Conservation (phyloP, 768 basidiomycete species). For the Suillus discolor region DNA sequence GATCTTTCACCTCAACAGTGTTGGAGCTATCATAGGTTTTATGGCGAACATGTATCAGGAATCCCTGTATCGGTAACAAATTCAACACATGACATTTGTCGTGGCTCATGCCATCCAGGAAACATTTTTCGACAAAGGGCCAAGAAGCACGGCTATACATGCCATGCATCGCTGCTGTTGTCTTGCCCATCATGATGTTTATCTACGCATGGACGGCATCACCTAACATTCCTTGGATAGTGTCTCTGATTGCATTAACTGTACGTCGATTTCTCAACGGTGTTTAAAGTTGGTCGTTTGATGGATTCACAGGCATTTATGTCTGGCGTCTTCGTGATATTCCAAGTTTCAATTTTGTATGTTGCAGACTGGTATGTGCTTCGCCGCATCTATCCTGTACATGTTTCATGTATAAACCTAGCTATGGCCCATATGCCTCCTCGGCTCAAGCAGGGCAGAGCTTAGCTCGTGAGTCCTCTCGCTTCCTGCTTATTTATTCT, state of each 20-base stretch:
- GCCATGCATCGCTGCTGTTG: conserved; percentile 53
- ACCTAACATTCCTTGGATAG: conserved; percentile 61
- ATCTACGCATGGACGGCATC: conserved; percentile 73
- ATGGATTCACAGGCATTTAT: conserved; percentile 39
- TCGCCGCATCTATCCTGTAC: background rate
- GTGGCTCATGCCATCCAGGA: conserved; percentile 30
- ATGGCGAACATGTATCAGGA: conserved; percentile 49
- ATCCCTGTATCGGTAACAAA: conserved; percentile 46
- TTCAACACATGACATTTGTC: background rate
- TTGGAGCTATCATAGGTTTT: conserved; percentile 53
- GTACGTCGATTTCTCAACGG: conserved; percentile 13
- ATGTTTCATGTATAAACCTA: conserved; percentile 14
- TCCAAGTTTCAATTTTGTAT: conserved; percentile 48
- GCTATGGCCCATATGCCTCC: conserved; percentile 50
- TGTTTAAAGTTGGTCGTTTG: no score
- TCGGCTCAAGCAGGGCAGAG: conserved; percentile 57
- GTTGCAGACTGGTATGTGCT: conserved; percentile 50
- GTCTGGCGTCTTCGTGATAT: conserved; percentile 41
- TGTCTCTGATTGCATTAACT: conserved; percentile 23
- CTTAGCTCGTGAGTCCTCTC: conserved; percentile 39
- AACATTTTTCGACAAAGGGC: conserved; percentile 24
- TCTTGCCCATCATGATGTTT: conserved; percentile 61
- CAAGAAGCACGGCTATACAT: conserved; percentile 63
- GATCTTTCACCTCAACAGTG: conserved; percentile 34
- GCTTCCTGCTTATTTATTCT: background rate